These are phyloP conservation scores for Monilinia fructigena DNA, from an alignment of 2,329 filamentous ascomycete genomes.

Conservation along the genomic window DNA sequence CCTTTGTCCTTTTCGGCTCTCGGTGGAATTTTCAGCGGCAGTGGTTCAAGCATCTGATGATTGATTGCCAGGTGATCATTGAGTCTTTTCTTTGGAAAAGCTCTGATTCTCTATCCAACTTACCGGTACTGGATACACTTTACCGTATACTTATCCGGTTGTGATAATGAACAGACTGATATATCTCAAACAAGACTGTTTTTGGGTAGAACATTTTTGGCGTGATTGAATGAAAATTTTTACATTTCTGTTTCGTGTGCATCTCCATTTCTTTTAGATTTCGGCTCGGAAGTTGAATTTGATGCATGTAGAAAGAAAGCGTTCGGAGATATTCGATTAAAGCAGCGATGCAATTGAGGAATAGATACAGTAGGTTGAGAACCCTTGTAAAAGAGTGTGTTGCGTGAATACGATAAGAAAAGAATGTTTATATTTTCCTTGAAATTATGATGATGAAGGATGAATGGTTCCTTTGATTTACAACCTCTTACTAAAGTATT, in stretches of 20 bases:
- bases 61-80: slow-evolving; percentile 6
- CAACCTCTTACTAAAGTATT: background rate
- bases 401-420: slow-evolving; percentile 8
- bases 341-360: slow-evolving; percentile 7
- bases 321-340: slow-evolving; percentile 4
- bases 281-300: slow-evolving; percentile 3
- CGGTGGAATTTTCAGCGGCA: background rate
- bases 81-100: background rate
- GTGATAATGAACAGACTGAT: too few relatives aligned
- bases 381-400: background rate
- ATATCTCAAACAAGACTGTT: background rate
- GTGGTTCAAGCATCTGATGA: background rate
- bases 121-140: background rate
- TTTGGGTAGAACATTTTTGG: background rate
- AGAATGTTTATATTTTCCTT: background rate
- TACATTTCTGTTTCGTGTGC: background rate
- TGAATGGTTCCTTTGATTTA: background rate
- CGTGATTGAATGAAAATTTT: background rate
- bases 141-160: too few relatives aligned
- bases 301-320: background rate
- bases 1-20: background rate
- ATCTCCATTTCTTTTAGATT: background rate
- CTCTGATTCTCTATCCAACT: background rate
- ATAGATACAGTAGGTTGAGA: background rate
- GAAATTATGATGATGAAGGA: background rate